Percentiles rank a stretch among this genome's conserved stretches.
phyloP scores from a whole-genome alignment of 805 yeast species.

The Helenozyma rhizophorensis region DNA sequence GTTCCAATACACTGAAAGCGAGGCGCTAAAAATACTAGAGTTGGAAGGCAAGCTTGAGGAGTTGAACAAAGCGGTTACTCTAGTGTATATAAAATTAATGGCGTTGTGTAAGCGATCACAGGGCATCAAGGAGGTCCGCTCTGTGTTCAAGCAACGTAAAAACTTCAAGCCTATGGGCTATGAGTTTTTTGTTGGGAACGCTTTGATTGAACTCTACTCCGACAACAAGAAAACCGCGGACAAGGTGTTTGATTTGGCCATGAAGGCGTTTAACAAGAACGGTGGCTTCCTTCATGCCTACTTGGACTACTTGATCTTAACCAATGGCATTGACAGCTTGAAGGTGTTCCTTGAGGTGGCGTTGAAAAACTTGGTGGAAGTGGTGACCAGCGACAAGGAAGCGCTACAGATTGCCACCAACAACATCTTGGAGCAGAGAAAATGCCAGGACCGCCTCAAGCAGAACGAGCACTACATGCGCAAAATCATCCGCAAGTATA shows the following conservation, averaged over 20 bases:
- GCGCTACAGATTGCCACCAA: conserved; percentile 12
- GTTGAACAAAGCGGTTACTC: conserved; percentile 45
- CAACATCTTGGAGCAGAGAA: conserved; percentile 12
- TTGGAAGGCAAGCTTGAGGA: conserved; percentile 21
- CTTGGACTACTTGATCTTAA: conserved; percentile 63
- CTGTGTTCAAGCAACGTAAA: conserved; percentile 64
- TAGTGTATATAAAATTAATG: conserved; percentile 67
- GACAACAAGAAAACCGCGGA: conserved; percentile 65
- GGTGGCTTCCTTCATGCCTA: conserved; percentile 66
- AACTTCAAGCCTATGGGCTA: conserved; percentile 54
- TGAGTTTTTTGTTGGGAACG: conserved; percentile 78
- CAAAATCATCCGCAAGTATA: conserved; percentile 42
- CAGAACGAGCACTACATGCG: conserved; percentile 24
- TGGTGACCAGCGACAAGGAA: conserved; percentile 20
- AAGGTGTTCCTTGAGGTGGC: conserved; percentile 81
- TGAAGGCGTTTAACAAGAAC: conserved; percentile 50
- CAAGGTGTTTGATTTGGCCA: conserved; percentile 74
- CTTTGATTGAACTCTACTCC: conserved; percentile 71
- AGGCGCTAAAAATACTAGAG: conserved; percentile 18
- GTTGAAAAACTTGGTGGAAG: conserved; percentile 47
- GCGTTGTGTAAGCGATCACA: conserved; percentile 61
- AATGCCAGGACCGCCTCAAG: conserved; percentile 13
- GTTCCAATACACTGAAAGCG: conserved; percentile 17
- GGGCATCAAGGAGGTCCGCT: conserved; percentile 71
- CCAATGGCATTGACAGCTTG: conserved; percentile 68